Conservation (phyloP, 192 early-diverging fungal genomes). For the Coemansia sp. region DNA sequence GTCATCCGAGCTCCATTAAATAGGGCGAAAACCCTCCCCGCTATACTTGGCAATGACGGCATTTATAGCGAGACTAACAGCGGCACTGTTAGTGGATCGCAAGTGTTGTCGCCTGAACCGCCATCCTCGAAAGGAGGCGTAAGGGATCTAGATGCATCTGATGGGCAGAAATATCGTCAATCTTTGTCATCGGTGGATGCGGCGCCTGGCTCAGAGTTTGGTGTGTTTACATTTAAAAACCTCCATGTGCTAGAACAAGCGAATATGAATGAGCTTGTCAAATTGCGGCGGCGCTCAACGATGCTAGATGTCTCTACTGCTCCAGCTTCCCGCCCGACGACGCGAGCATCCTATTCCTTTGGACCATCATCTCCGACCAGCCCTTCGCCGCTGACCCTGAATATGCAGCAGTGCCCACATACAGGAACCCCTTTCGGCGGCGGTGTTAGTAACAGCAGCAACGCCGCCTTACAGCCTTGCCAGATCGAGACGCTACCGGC, state of each 20-base stretch:
- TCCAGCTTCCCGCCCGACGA: background rate
- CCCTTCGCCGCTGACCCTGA: background rate
- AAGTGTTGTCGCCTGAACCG: background rate
- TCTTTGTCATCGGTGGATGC: slow-evolving; percentile 17
- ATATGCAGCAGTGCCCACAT: slow-evolving; percentile 5
- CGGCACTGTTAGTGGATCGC: background rate
- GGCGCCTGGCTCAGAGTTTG: slow-evolving; percentile 63
- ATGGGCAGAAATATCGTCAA: background rate
- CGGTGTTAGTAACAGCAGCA: slow-evolving; percentile 6
- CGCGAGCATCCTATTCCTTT: slow-evolving; percentile 4
- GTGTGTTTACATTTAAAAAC: slow-evolving; percentile 92
- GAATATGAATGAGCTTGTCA: slow-evolving; percentile 83
- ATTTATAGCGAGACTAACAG: background rate
- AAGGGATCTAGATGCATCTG: background rate
- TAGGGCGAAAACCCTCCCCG: slow-evolving; percentile 2
- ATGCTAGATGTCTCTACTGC: slow-evolving; percentile 26
- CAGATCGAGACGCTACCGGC: background rate
- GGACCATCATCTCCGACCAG: slow-evolving; percentile 1
- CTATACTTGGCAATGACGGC: slow-evolving; percentile 22
- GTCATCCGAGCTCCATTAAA: background rate
- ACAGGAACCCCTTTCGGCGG: background rate
- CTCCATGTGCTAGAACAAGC: slow-evolving; percentile 85
- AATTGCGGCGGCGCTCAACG: slow-evolving; percentile 63
- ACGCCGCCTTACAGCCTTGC: slow-evolving; percentile 1
- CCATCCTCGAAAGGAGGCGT: background rate